A percentile compares a stretch with the other conserved stretches of the same genome.
phyloP scores from a whole-genome alignment of 306 rosid species.

The Castanopsis chinensis region DNA sequence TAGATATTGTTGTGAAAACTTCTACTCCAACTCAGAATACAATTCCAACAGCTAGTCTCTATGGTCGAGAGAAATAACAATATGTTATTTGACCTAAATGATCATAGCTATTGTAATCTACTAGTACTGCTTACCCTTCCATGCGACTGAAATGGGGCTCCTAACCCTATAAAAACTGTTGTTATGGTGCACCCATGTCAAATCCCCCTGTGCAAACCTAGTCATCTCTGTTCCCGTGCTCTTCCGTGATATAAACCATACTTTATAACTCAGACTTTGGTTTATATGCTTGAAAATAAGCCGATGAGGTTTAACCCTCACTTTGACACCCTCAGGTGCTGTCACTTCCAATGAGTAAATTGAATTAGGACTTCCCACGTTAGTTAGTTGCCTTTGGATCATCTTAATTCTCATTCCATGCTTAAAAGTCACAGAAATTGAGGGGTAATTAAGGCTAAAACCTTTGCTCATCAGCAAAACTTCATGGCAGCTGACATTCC shows the following conservation, averaged over 20 bases:
- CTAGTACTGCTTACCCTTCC: constrained; percentile 40
- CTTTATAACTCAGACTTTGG: constrained; percentile 62
- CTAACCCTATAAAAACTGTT: constrained; percentile 57
- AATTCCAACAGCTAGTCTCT: constrained; percentile 17
- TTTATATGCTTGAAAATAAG: constrained; percentile 45
- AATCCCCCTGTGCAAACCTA: constrained; percentile 59
- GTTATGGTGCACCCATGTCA: constrained; percentile 62
- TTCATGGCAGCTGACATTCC: constrained; percentile 64
- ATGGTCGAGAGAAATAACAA: constrained; percentile 25
- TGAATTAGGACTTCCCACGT: constrained; percentile 72
- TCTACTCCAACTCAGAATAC: constrained; percentile 15
- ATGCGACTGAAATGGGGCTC: constrained; percentile 84
- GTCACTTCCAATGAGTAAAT: constrained; percentile 61
- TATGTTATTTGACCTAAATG: neutral
- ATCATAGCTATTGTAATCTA: neutral
- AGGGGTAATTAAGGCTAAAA: constrained; percentile 85
- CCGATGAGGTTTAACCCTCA: constrained; percentile 62
- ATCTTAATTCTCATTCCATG: constrained; percentile 41
- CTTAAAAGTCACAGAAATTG: constrained; percentile 62
- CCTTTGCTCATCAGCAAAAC: constrained; percentile 54
- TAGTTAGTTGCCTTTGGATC: constrained; percentile 58
- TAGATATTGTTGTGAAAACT: constrained; percentile 15
- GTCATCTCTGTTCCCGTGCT: constrained; percentile 12
- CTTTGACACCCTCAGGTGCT: constrained; percentile 67
- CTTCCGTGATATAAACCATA: constrained; percentile 63